Evolutionary conservation across 2,329 filamentous ascomycete genomes (phyloP), one percentile per base, ranked within the genome.

Genomic region (Cytospora paraplurivora): DNA sequence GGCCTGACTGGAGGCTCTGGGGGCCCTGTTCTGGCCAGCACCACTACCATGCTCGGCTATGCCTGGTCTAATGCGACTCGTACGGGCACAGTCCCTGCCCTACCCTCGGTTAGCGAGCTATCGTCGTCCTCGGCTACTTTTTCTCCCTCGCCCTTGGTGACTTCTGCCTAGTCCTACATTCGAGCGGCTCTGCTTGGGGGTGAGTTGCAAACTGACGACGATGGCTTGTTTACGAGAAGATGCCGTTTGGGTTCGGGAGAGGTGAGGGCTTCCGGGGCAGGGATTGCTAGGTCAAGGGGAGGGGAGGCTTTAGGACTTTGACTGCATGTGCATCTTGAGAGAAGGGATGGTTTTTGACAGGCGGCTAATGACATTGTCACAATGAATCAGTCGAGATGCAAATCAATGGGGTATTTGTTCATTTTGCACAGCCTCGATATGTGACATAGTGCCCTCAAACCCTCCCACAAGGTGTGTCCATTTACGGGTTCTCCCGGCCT

Each of bases 1-100:
- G 63, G 63, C 15, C 51, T 52, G 11, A 41, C 15, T 19, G 63
- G n/a, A n/a, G 56, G 33, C 17, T 19, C 21, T 27, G 54, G 11
- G 7, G 19, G 37, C 13, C 54, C 15, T 8, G 12, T 50, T 32
- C 50, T 21, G 5, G 56, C 56, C 15, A 21, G n/a, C 10, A 33
- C 27, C 32, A 57, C 44, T 11, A 34, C 41, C 4, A 37, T 57
- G 41, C 19, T 35, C 3, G 55, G 55, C 8, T 6, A 44, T 19
- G 55, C 56, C 21, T 32, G 50, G 8, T n/a, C 11, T 12, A n/a
- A 13, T 34, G 44, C n/a, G 12, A n/a, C 15, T 12, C 34, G 49
- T 11, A 58, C 56, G 47, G 41, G 56, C 33, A 17, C 32, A 10
- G 11, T 44, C 11, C 56, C 56, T 35, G 12, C 56, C 10, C 15